Evolutionary conservation across 805 yeast species (phyloP).

Genomic region (Candida xyloterini): DNA sequence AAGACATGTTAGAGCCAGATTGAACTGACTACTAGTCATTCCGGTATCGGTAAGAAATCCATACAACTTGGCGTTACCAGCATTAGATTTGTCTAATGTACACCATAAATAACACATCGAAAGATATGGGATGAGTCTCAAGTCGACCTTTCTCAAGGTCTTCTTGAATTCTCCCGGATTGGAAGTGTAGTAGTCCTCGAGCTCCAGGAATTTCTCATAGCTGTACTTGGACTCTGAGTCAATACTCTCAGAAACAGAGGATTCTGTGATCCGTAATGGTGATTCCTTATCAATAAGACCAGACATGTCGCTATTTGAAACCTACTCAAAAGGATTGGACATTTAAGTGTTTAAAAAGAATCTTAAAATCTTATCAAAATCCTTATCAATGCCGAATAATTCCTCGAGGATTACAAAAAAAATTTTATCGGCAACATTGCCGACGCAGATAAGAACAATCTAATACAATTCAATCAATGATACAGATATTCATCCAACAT

Average conservation of each 20-base stretch:
- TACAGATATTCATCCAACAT: conserved; percentile 26
- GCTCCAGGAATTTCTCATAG: conserved; percentile 14
- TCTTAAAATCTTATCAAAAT: neutral
- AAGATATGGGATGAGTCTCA: conserved; percentile 26
- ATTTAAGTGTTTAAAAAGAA: neutral
- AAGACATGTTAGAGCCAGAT: conserved; percentile 39
- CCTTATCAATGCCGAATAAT: conserved; percentile 1
- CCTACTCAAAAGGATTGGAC: neutral
- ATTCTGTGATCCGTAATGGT: conserved; percentile 5
- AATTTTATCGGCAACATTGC: neutral
- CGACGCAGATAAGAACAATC: conserved; percentile 1
- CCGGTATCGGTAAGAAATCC: conserved; percentile 28
- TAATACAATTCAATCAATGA: conserved; percentile 1
- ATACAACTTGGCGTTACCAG: conserved; percentile 34
- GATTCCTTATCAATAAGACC: conserved; percentile 5
- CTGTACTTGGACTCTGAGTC: conserved; percentile 8
- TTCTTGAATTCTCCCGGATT: conserved; percentile 23
- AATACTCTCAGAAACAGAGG: conserved; percentile 4
- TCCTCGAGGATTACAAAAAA: neutral
- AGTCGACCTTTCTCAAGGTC: conserved; percentile 26
- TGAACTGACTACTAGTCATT: conserved; percentile 37
- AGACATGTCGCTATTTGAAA: conserved; percentile 1
- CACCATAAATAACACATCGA: conserved; percentile 30
- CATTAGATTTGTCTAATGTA: conserved; percentile 35
- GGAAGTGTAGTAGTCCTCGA: conserved; percentile 16